Base-by-base conservation (phyloP, 768 basidiomycete species). In the Porphyrellus cyaneotinctus region DNA sequence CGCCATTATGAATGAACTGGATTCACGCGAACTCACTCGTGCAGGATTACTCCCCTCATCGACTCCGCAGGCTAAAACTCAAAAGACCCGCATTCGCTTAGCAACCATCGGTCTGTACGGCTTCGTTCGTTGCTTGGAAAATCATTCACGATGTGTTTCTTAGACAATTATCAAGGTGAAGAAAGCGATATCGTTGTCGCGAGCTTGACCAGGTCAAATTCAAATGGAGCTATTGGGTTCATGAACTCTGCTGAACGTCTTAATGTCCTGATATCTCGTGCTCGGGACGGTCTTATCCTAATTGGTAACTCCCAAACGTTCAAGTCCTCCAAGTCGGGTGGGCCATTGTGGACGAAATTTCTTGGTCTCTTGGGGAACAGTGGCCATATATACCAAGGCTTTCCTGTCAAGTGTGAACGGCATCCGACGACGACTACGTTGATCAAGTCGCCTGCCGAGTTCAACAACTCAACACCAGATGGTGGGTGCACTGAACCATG, bases 121-220 rank as follows among this genome's bases (percentile, higher is more conserved):
- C 22, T 33, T 22, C 14, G 5, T 41, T 14, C 3, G 6, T 43
- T 18, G 17, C n/a, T 39, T 10, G n/a, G 5, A 2, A 36, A 4
- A 1, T 10, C 20, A n/a, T 6, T 54, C 31, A 59, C 3, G 22
- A 30, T 26, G 17, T 30, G 7, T 22, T 26, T 20, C 23, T 6
- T 1, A 87, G 87, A 88, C 58, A 88, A 88, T 58, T 88, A 87
- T 54, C 87, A 88, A 61, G 86, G 86, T 3, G 87, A 88, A 62
- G 85, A 88, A 64, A 81, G 82, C 31, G 78, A 87, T 44, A 82
- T 88, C 43, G 82, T 88, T 23, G 69, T 88, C 31, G 73, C 75
- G 6, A 81, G 78, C 12, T 64, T 88, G 30, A 84, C 82, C 0
- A 67, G 86, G 43, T 85, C 84, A 56, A 87, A 88, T 52, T 6